Evolutionary conservation across 2,329 filamentous ascomycete genomes (phyloP), one percentile per base, ranked within the genome.

Genomic region (Bertia moriformis): DNA sequence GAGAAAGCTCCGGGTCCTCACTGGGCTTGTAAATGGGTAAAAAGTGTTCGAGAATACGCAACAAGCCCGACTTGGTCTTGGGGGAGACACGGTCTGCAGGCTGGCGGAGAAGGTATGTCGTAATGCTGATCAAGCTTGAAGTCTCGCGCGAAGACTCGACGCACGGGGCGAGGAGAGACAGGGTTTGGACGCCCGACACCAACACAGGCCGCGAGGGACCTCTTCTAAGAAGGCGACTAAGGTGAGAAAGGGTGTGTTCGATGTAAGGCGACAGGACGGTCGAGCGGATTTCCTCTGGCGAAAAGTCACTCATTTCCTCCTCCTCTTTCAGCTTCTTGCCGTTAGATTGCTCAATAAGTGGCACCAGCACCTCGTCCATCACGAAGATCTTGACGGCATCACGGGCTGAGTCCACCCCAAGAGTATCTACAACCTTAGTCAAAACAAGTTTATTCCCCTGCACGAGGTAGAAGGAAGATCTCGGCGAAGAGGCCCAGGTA

Each of bases 301-400:
- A 72, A 30, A 71, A 41, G 7, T 59, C 43, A 27, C 53, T 54
- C 36, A 51, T 56, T 14, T 22, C 32, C 24, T 40, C 43, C 15
- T 48, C 51, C 3, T 41, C 46, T 12, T 62, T 55, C 13, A 53
- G 45, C 38, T 59, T 51, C 39, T 57, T 46, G 17, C 57, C 46
- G 24, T 59, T 55, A 4, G 56, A 56, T 17, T 48, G 55, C 14
- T 62, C 59, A 33, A 62, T 54, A 7, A 73, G 59, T 38, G 73
- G 53, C 18, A 67, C 67, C 22, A 63, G 58, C 18, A 84, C 53
- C 24, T 84, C 68, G 18, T 73, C 66, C 37, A 84, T 56, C 4
- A 81, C 66, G 49, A 78, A 83, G 2, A 71, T 51, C 44, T 77
- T 79, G 10, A 84, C 79, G 44, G 77, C 70, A 44, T 79, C 73